Conservation (phyloP, 345 rosid genomes). For the Brassica cretica region DNA sequence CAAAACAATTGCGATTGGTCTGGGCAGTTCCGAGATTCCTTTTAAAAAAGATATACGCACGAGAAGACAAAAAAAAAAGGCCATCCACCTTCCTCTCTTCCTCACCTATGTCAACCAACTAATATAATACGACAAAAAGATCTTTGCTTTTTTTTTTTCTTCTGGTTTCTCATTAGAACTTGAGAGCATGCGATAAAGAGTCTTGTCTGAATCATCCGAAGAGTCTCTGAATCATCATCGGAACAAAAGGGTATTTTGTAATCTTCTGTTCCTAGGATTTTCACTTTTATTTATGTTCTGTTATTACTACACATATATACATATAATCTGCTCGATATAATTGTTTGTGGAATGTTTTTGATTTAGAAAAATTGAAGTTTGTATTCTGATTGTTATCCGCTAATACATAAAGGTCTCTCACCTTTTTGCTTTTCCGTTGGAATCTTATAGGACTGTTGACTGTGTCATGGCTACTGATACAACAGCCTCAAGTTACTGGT, state of each 20-base stretch:
- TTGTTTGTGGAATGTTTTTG: background rate
- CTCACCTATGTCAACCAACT: constrained; percentile 10
- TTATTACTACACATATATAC: background rate
- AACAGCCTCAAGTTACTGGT: constrained; percentile 69
- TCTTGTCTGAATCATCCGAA: background rate
- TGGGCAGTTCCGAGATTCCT: background rate
- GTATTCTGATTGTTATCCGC: background rate
- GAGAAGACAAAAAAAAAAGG: background rate
- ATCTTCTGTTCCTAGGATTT: background rate
- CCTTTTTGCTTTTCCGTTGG: constrained; percentile 24
- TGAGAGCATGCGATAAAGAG: constrained; percentile 22
- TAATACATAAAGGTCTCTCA: constrained; percentile 13
- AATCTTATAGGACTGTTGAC: constrained; percentile 34
- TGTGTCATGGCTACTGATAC: constrained; percentile 60
- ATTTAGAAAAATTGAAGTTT: background rate
- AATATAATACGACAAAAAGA: constrained; percentile 2
- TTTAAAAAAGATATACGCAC: background rate
- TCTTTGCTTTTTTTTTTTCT: background rate
- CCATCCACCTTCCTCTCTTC: background rate
- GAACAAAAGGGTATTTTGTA: background rate
- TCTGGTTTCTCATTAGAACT: background rate
- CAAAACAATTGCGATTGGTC: constrained; percentile 9
- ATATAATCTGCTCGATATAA: background rate
- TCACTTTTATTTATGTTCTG: background rate
- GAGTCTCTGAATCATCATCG: background rate